phyloP scores from a whole-genome alignment of 2,329 filamentous ascomycete species.

The Cercospora zeae-maydis region DNA sequence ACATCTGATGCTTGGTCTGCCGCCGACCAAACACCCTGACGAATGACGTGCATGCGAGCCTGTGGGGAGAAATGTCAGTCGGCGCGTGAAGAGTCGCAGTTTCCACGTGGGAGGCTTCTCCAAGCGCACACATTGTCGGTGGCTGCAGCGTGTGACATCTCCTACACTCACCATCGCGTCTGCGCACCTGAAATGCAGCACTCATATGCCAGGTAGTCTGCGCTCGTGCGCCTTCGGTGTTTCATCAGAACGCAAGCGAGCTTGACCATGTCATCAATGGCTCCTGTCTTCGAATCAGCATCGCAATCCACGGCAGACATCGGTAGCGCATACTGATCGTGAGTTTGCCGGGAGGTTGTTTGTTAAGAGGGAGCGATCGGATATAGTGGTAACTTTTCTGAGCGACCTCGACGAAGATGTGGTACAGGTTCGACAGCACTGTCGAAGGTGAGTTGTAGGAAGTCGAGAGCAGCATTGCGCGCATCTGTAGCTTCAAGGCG shows the following conservation, averaged over 20 bases:
- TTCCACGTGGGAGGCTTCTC: background rate
- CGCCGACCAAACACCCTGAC: constrained; percentile 62
- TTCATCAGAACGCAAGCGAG: constrained; percentile 64
- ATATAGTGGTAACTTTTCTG: constrained; percentile 65
- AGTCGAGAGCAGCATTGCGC: constrained; percentile 79
- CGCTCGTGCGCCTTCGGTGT: constrained; percentile 44
- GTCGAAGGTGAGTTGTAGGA: constrained; percentile 67
- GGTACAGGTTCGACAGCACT: constrained; percentile 70
- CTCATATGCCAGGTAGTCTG: constrained; percentile 44
- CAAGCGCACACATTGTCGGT: background rate
- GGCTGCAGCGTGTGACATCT: background rate
- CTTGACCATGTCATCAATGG: constrained; percentile 63
- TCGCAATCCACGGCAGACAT: background rate
- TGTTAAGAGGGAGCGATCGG: constrained; percentile 55
- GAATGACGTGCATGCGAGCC: constrained; percentile 70
- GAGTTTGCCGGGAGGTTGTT: constrained; percentile 58
- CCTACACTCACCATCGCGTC: constrained; percentile 55
- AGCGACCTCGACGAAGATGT: constrained; percentile 73
- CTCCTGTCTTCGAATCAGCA: constrained; percentile 45
- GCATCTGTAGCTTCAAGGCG: constrained; percentile 78
- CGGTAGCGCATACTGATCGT: constrained; percentile 52
- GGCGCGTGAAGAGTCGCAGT: background rate
- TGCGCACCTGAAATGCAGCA: constrained; percentile 61
- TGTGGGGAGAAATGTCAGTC: constrained; percentile 33
- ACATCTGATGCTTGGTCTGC: constrained; percentile 63